These are phyloP conservation scores for Corymbia calophylla DNA, from an alignment of 441 rosid genomes.

Conservation along the genomic window DNA sequence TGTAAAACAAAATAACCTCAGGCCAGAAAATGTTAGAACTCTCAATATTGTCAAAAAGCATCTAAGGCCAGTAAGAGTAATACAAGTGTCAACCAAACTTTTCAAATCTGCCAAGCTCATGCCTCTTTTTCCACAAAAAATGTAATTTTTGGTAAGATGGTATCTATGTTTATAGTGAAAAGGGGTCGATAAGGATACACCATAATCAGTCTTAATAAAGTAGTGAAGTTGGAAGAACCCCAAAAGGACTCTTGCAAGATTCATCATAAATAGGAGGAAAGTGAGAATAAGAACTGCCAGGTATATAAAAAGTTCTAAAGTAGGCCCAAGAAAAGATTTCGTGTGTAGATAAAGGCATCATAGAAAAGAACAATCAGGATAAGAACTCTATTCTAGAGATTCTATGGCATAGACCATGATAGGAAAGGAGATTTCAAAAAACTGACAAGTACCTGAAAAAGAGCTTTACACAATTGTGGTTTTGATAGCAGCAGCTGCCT, in stretches of 20 bases:
- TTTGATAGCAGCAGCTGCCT: constrained; percentile 64
- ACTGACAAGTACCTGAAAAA: constrained; percentile 58
- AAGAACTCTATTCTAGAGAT: background rate
- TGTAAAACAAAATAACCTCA: background rate
- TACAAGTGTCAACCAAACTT: background rate
- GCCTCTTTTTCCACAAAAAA: background rate
- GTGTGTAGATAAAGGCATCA: background rate
- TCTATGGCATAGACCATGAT: background rate
- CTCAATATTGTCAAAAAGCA: background rate
- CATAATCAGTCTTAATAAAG: background rate
- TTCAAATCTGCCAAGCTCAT: background rate
- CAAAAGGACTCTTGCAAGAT: background rate
- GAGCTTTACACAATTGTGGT: constrained; percentile 79
- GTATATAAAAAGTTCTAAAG: background rate
- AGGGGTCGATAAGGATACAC: background rate
- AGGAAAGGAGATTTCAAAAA: background rate
- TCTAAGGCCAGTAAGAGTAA: background rate
- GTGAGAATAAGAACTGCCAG: background rate
- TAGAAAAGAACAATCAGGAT: background rate
- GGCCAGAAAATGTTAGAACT: background rate
- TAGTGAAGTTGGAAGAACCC: background rate
- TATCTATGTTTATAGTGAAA: background rate
- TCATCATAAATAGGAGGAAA: background rate
- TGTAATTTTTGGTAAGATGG: background rate
- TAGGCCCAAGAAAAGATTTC: background rate